phyloP scores from a whole-genome alignment of 139 green algal species.

The Micractinium conductrix region DNA sequence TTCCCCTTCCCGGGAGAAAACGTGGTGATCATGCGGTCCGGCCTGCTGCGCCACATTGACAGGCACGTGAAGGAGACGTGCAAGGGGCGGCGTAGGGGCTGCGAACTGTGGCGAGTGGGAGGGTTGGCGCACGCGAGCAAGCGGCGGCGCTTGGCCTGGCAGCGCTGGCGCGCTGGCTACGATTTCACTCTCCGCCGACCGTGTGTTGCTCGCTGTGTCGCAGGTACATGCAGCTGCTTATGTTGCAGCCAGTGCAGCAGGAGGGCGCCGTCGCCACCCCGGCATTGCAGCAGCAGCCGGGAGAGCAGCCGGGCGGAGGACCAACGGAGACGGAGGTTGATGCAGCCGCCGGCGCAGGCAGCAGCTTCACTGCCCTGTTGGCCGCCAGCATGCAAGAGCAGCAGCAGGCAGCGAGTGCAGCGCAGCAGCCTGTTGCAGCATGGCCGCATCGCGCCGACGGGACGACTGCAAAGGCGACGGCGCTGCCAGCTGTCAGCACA shows the following conservation, averaged over 20 bases:
- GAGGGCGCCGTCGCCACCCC: too few species aligned
- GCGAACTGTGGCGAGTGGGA: too few species aligned
- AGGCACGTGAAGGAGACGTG: slow-evolving; percentile 55
- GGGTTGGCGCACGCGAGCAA: too few species aligned
- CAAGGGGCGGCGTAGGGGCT: too few species aligned
- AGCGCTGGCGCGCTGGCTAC: too few species aligned
- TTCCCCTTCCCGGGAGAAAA: slow-evolving; percentile 66
- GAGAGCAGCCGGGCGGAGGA: background rate
- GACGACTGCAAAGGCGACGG: background rate
- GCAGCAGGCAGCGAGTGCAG: background rate
- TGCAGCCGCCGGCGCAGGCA: background rate
- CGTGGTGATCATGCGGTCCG: slow-evolving; percentile 68
- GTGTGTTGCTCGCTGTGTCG: background rate
- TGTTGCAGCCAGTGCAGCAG: too few species aligned
- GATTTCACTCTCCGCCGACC: too few species aligned
- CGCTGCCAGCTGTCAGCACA: background rate
- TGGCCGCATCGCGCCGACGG: too few species aligned
- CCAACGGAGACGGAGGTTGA: slow-evolving; percentile 1
- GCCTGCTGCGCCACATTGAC: slow-evolving; percentile 71
- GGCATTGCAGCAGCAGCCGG: background rate
- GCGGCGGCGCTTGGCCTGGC: too few species aligned
- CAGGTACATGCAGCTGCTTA: slow-evolving; percentile 55
- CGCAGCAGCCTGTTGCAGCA: background rate
- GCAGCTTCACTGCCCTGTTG: background rate
- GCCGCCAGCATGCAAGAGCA: background rate